These are phyloP conservation scores for Teratosphaeria zuluensis DNA, from an alignment of 2,329 filamentous ascomycete genomes.

Conservation along the genomic window DNA sequence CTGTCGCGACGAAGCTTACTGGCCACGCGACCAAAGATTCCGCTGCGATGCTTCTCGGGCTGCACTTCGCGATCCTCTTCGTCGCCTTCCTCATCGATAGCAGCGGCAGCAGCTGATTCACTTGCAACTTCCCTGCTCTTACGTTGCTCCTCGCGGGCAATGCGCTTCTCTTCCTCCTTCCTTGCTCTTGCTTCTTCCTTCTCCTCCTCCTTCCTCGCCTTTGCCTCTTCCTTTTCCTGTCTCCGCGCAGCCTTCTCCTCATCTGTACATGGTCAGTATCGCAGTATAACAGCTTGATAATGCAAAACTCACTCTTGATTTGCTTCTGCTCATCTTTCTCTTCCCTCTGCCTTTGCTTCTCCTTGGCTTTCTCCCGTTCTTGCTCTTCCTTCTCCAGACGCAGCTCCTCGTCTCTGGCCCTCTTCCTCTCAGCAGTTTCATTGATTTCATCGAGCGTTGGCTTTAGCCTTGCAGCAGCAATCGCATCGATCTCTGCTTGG, in stretches of 20 bases:
- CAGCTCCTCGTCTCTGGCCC: constrained; percentile 54
- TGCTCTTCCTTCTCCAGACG: constrained; percentile 56
- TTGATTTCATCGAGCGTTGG: constrained; percentile 79
- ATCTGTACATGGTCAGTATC: constrained; percentile 28
- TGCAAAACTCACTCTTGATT: constrained; percentile 46
- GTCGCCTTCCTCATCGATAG: constrained; percentile 2
- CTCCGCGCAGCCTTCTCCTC: constrained; percentile 44
- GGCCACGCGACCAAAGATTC: constrained; percentile 1
- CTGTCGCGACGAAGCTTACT: constrained; percentile 5
- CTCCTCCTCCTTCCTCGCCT: constrained; percentile 37
- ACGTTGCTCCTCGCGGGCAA: constrained; percentile 42
- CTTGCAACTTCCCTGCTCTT: constrained; percentile 25
- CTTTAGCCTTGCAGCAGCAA: constrained; percentile 67
- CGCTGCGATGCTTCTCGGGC: constrained; percentile 1
- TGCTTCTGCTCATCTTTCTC: constrained; percentile 37
- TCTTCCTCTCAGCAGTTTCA: constrained; percentile 63
- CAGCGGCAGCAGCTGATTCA: constrained; percentile 9
- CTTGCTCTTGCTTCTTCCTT: constrained; percentile 43
- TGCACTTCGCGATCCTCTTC: constrained; percentile 6
- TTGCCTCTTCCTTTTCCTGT: constrained; percentile 36
- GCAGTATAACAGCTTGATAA: no score
- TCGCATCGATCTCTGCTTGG: constrained; percentile 65
- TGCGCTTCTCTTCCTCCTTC: constrained; percentile 45
- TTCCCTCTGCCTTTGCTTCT: constrained; percentile 36
- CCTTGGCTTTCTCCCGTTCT: constrained; percentile 49